Evolutionary conservation across 148 eudicot genomes (phyloP), one percentile per base, ranked within the genome.

Genomic region (Fallopia convolvulus): DNA sequence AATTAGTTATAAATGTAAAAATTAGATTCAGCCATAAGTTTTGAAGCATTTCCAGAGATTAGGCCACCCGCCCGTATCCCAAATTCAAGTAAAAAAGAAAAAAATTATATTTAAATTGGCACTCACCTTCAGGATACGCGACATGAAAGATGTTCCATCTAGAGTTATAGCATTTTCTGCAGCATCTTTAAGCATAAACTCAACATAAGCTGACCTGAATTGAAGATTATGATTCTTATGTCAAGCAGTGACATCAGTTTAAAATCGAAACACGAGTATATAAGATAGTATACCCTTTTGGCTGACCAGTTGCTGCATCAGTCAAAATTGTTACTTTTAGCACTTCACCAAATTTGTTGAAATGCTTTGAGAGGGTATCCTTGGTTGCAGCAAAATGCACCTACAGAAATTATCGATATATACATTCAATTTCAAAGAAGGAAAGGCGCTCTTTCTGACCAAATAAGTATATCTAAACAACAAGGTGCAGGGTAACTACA

Each of bases 351-450:
- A 89, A 95, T 85, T 95, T 92, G 87, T 87, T 95, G 77, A 95
- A 95, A 82, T 95, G 96, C 21, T 91, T 84, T 50, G 99, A 89
- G 58, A 95, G 89, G 76, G 90, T 86, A 80, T 95, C 99, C 89
- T 88, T 95, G 4, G 97, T 88, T n/a, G 99, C 97, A 74, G 91
- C 99, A 87, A 91, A 95, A 88, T 91, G 97, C 70, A 95, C 97
- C 99, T 95, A 84, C 4, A 52, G 6, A 2, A 13, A 14, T 55
- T 6, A 55, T 5, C 40, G 15, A 84, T 12, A 78, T 23, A 36
- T 40, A 72, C 73, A 71, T 32, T 53, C 76, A 80, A 76, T 32
- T 14, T 52, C 33, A 47, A 47, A 33, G 33, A 79, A 41, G 49
- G 30, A 77, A 68, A 12, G 58, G n/a, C 17, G 40, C 63, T 56